Conservation (phyloP, 148 eudicot genomes). For the Fagopyrum esculentum region DNA sequence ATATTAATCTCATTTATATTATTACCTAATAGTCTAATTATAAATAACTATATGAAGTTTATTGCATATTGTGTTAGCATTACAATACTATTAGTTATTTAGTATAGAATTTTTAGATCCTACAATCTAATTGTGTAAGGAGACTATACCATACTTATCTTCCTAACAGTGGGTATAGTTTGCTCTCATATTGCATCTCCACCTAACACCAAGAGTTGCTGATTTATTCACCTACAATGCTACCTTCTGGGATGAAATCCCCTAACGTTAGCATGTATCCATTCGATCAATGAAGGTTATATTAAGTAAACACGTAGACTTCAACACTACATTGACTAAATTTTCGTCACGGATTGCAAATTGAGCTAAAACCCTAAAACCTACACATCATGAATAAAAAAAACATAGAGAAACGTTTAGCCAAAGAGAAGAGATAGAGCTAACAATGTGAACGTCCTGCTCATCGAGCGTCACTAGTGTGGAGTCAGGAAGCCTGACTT, state of each 20-base stretch:
- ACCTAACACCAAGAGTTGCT: neutral
- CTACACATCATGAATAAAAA: neutral
- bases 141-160: too few relatives aligned
- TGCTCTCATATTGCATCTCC: neutral
- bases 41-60: neutral
- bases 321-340: neutral
- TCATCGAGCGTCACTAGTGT: constrained; percentile 74
- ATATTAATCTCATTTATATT: neutral
- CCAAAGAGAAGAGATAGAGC: constrained; percentile 19
- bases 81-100: neutral
- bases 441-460: constrained; percentile 88
- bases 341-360: neutral
- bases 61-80: neutral
- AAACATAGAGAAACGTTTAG: neutral
- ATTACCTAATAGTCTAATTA: neutral
- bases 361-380: neutral
- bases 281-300: neutral
- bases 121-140: too few relatives aligned
- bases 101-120: too few relatives aligned
- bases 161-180: neutral
- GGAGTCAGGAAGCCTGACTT: constrained; percentile 78
- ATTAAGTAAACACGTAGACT: neutral
- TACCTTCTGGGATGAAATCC: neutral
- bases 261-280: neutral
- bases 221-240: neutral